Conservation (phyloP, 129 eudicot genomes). For the Centella asiatica region DNA sequence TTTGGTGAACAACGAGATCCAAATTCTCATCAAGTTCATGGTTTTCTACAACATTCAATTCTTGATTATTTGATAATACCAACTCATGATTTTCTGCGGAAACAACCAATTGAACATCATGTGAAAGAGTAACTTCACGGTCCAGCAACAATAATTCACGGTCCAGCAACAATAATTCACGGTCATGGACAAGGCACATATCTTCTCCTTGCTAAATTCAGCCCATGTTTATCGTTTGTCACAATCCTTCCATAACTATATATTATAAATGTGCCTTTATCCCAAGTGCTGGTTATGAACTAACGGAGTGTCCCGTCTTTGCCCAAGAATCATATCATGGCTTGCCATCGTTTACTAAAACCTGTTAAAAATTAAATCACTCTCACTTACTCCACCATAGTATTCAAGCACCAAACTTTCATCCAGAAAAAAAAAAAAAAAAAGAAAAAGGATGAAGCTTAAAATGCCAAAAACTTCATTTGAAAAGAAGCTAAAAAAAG, state of each 20-base stretch:
- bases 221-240: slow-evolving; percentile 33
- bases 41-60: slow-evolving; percentile 29
- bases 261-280: slow-evolving; percentile 31
- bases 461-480: no score
- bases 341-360: slow-evolving; percentile 28
- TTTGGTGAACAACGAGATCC: slow-evolving; percentile 39
- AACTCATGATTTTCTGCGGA: slow-evolving; percentile 33
- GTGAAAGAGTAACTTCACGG: slow-evolving; percentile 35
- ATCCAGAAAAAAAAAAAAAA: neutral
- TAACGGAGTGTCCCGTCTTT: slow-evolving; percentile 30
- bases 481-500: no score
- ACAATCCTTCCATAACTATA: slow-evolving; percentile 21
- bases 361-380: neutral
- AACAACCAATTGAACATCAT: slow-evolving; percentile 33
- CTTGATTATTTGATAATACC: slow-evolving; percentile 29
- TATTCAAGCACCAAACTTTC: neutral
- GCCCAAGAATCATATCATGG: slow-evolving; percentile 31
- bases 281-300: slow-evolving; percentile 34
- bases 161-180: slow-evolving; percentile 28
- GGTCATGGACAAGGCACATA: slow-evolving; percentile 27
- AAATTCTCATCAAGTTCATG: slow-evolving; percentile 37
- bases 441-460: no score
- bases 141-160: no score
- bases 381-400: neutral
- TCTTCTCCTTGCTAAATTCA: slow-evolving; percentile 26